Evolutionary conservation across 2,329 filamentous ascomycete genomes (phyloP).

Genomic region (Verticillium albo-atrum): DNA sequence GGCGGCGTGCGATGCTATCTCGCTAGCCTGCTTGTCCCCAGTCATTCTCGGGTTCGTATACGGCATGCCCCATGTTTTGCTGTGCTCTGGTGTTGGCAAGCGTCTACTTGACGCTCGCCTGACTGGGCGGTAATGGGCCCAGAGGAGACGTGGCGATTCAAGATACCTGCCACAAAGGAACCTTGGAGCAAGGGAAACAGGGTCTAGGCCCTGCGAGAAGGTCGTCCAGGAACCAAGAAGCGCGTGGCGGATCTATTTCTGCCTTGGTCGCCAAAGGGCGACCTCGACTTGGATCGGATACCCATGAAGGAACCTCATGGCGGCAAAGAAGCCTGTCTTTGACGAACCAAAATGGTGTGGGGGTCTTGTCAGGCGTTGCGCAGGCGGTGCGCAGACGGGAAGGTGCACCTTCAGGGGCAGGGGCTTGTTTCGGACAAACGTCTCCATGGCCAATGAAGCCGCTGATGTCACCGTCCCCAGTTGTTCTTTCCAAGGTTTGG

Average conservation of each 20-base stretch:
- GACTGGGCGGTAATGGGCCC: neutral
- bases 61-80: neutral
- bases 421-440: conserved; percentile 11
- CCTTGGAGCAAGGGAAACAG: neutral
- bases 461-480: conserved; percentile 26
- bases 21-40: neutral
- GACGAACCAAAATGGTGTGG: neutral
- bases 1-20: neutral
- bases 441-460: conserved; percentile 23
- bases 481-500: neutral
- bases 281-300: neutral
- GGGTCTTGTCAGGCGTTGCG: neutral
- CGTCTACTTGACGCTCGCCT: neutral
- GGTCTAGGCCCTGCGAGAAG: neutral
- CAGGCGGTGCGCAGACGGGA: neutral
- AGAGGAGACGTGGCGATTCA: neutral
- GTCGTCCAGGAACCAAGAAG: conserved; percentile 3
- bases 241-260: conserved; percentile 23
- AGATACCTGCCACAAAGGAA: neutral
- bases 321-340: neutral
- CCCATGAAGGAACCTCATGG: neutral
- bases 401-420: conserved; percentile 1
- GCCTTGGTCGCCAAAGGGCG: neutral
- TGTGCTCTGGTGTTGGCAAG: neutral
- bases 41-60: neutral